phyloP scores from a whole-genome alignment of 768 basidiomycete genomes.

The Amanita polypyramis region DNA sequence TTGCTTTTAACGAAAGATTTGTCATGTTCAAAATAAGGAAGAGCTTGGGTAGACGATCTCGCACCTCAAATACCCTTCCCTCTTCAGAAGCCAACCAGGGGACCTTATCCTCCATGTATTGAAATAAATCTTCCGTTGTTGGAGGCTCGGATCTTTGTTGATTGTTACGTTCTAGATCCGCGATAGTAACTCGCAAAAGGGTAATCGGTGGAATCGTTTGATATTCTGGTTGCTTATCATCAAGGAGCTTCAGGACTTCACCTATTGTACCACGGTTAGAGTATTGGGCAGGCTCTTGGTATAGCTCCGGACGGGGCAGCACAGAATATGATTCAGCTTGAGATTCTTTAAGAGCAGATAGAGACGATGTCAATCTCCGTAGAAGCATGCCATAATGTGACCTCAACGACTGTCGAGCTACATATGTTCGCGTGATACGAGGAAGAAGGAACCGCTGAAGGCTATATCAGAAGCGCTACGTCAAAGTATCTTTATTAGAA shows the following conservation, averaged over 20 bases:
- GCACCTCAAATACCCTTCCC: conserved; percentile 45
- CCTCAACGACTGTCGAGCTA: conserved; percentile 52
- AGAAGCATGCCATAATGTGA: conserved; percentile 51
- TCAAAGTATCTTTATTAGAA: neutral
- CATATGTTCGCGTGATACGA: conserved; percentile 43
- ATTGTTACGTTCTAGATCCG: conserved; percentile 32
- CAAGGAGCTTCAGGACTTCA: conserved; percentile 24
- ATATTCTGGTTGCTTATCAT: conserved; percentile 19
- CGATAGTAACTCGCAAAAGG: conserved; percentile 53
- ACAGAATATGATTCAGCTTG: conserved; percentile 46
- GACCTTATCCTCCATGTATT: conserved; percentile 43
- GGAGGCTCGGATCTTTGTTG: conserved; percentile 23
- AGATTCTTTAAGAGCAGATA: conserved; percentile 41
- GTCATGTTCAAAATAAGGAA: neutral
- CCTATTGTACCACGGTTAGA: conserved; percentile 35
- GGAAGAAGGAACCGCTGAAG: conserved; percentile 60
- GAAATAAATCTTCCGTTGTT: conserved; percentile 51
- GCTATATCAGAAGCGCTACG: conserved; percentile 6
- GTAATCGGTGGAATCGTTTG: conserved; percentile 37
- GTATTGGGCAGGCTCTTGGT: conserved; percentile 37
- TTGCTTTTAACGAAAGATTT: conserved; percentile 18
- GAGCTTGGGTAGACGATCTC: conserved; percentile 8
- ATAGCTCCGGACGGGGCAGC: conserved; percentile 43
- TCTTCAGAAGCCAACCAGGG: conserved; percentile 46
- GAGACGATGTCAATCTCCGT: conserved; percentile 40